phyloP scores from a whole-genome alignment of 768 basidiomycete genomes.

The Agrocybe chaxingu region DNA sequence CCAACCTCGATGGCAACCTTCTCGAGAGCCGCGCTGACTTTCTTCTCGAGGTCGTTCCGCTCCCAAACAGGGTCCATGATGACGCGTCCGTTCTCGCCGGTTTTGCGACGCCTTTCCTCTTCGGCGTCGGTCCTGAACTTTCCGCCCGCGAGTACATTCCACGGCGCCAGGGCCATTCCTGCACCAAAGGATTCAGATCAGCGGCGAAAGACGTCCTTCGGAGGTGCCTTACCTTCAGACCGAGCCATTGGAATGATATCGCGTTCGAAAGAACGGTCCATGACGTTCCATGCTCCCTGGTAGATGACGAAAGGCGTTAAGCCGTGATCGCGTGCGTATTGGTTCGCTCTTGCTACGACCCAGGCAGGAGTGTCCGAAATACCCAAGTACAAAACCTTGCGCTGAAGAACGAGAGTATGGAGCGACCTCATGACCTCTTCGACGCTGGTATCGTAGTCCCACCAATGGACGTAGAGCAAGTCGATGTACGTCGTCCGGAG shows the following conservation, averaged over 20 bases:
- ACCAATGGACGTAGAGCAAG: slow-evolving; percentile 44
- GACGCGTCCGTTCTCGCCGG: slow-evolving; percentile 38
- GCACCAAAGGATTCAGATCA: not conserved
- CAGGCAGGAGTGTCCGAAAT: slow-evolving; percentile 41
- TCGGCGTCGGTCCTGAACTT: slow-evolving; percentile 57
- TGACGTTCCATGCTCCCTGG: slow-evolving; percentile 41
- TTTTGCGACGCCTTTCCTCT: slow-evolving; percentile 21
- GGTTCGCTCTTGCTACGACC: slow-evolving; percentile 43
- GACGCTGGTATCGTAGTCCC: slow-evolving; percentile 51
- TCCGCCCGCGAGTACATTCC: slow-evolving; percentile 30
- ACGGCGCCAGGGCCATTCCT: slow-evolving; percentile 32
- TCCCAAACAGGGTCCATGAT: slow-evolving; percentile 34
- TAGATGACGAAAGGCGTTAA: slow-evolving; percentile 50
- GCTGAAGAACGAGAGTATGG: slow-evolving; percentile 44
- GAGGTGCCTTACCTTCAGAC: slow-evolving; percentile 32
- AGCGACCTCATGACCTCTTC: slow-evolving; percentile 57
- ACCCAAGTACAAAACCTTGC: slow-evolving; percentile 51
- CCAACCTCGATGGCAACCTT: slow-evolving; percentile 50
- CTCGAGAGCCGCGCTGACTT: slow-evolving; percentile 41
- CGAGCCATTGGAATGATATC: slow-evolving; percentile 48
- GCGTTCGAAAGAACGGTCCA: slow-evolving; percentile 44
- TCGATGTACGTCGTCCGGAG: slow-evolving; percentile 46
- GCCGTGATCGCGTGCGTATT: slow-evolving; percentile 43
- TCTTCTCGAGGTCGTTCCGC: slow-evolving; percentile 41
- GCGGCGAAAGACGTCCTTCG: not conserved